Evolutionary conservation across 2,329 filamentous ascomycete genomes (phyloP).

Genomic region (Tolypocladium amazonense): DNA sequence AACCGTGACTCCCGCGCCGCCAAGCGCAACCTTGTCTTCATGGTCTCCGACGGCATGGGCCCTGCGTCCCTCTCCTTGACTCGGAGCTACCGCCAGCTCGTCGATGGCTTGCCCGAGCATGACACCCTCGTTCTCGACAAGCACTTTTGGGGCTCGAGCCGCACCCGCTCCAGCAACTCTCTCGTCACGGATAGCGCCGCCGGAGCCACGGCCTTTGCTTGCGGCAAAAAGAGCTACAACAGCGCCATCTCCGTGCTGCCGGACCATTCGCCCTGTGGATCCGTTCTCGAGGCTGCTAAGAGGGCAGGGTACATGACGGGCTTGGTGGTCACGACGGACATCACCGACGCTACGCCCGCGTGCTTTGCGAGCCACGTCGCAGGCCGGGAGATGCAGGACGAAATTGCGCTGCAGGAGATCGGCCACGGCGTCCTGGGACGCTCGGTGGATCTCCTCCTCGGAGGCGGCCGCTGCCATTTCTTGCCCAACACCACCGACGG

Average conservation of each 20-base stretch:
- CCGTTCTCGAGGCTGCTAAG: constrained; percentile 87
- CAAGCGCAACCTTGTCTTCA: constrained; percentile 94
- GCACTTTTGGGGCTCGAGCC: constrained; percentile 81
- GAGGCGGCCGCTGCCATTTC: constrained; percentile 89
- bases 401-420: constrained; percentile 85
- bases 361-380: constrained; percentile 89
- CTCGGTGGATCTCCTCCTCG: constrained; percentile 84
- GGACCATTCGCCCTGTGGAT: constrained; percentile 78
- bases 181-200: constrained; percentile 92
- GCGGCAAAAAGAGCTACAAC: constrained; percentile 90
- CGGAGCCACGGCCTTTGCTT: constrained; percentile 94
- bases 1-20: constrained; percentile 31
- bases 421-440: constrained; percentile 79
- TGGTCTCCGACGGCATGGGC: constrained; percentile 99
- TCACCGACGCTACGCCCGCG: constrained; percentile 93
- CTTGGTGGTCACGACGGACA: constrained; percentile 84
- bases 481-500: constrained; percentile 68
- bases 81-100: constrained; percentile 72
- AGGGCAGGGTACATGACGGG: constrained; percentile 85
- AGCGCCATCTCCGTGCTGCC: constrained; percentile 87
- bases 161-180: constrained; percentile 74
- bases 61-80: constrained; percentile 83
- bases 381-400: constrained; percentile 69
- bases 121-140: constrained; percentile 73
- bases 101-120: constrained; percentile 59